A percentile compares a stretch with the other conserved stretches of the same genome.
These are phyloP conservation scores for Coniferiporia weirii DNA, from an alignment of 1,284 basidiomycete species.

Conservation along the genomic window DNA sequence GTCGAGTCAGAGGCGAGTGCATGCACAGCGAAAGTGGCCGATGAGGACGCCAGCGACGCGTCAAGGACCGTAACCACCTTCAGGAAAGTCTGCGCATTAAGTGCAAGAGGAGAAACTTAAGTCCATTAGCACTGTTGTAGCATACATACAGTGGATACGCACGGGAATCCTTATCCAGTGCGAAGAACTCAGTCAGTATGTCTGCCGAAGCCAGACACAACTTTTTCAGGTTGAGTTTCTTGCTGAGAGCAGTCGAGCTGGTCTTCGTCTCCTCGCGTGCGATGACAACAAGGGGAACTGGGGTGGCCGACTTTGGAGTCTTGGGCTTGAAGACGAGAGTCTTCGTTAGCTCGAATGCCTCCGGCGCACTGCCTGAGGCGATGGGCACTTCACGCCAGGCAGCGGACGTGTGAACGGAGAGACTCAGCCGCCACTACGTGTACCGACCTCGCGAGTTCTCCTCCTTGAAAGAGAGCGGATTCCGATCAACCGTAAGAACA, in stretches of 20 bases:
- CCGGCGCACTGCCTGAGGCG: conserved; percentile 35
- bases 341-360: conserved; percentile 68
- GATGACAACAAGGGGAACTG: conserved; percentile 84
- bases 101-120: conserved; percentile 73
- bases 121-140: neutral
- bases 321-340: conserved; percentile 88
- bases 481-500: conserved; percentile 30
- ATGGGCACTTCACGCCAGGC: conserved; percentile 41
- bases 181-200: conserved; percentile 81
- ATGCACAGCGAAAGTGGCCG: conserved; percentile 68
- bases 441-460: too few species aligned
- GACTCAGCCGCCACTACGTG: too few species aligned
- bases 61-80: conserved; percentile 78
- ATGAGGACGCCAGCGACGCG: conserved; percentile 61
- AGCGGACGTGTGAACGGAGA: too few species aligned
- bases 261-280: conserved; percentile 82
- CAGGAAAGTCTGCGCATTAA: conserved; percentile 65
- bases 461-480: conserved; percentile 27
- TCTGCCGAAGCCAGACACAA: conserved; percentile 86
- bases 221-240: conserved; percentile 86
- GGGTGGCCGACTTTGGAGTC: conserved; percentile 81
- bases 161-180: conserved; percentile 83
- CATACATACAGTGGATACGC: conserved; percentile 31
- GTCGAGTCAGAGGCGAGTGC: conserved; percentile 67
- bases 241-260: conserved; percentile 67